A percentile compares a stretch with the other conserved stretches of the same genome.
These are phyloP conservation scores for Mycena venus DNA, from an alignment of 768 basidiomycete species.

Conservation along the genomic window DNA sequence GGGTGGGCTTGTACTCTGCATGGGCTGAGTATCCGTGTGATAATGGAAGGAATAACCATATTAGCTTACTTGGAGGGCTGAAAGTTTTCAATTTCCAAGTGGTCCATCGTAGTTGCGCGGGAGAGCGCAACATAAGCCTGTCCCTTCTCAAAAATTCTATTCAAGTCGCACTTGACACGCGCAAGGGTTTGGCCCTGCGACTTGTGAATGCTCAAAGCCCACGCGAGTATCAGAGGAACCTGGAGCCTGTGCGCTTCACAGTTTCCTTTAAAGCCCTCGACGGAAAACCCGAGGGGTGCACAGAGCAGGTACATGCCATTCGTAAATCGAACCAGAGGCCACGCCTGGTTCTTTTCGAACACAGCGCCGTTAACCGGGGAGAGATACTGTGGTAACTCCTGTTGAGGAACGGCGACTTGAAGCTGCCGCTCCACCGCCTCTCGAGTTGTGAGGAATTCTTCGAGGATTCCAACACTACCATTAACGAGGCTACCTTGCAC, in stretches of 20 bases:
- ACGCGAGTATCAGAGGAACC: slow-evolving; percentile 72
- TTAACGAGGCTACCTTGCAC: slow-evolving; percentile 75
- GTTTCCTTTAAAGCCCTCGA: slow-evolving; percentile 66
- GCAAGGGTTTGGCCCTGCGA: slow-evolving; percentile 90
- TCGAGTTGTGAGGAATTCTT: slow-evolving; percentile 60
- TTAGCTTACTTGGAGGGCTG: slow-evolving; percentile 64
- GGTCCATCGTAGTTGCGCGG: slow-evolving; percentile 73
- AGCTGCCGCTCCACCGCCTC: slow-evolving; percentile 59
- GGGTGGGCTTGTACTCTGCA: slow-evolving; percentile 70
- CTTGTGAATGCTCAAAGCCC: slow-evolving; percentile 91
- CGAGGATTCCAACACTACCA: slow-evolving; percentile 71
- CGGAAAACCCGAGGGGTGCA: slow-evolving; percentile 67
- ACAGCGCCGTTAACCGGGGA: slow-evolving; percentile 38
- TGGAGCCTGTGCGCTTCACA: slow-evolving; percentile 72
- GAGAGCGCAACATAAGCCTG: slow-evolving; percentile 83
- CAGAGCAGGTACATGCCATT: slow-evolving; percentile 64
- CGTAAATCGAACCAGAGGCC: slow-evolving; percentile 73
- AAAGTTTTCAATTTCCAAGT: slow-evolving; percentile 74
- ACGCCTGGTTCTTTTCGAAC: slow-evolving; percentile 49
- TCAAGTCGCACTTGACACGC: slow-evolving; percentile 83
- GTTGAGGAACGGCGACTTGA: slow-evolving; percentile 40
- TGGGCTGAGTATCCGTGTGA: not conserved
- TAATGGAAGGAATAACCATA: not conserved
- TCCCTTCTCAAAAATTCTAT: slow-evolving; percentile 80
- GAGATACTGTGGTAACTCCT: slow-evolving; percentile 10